Percentiles rank a stretch among this genome's conserved stretches.
Evolutionary conservation across 306 rosid genomes (phyloP).

Genomic region (Erythrophleum fordii): DNA sequence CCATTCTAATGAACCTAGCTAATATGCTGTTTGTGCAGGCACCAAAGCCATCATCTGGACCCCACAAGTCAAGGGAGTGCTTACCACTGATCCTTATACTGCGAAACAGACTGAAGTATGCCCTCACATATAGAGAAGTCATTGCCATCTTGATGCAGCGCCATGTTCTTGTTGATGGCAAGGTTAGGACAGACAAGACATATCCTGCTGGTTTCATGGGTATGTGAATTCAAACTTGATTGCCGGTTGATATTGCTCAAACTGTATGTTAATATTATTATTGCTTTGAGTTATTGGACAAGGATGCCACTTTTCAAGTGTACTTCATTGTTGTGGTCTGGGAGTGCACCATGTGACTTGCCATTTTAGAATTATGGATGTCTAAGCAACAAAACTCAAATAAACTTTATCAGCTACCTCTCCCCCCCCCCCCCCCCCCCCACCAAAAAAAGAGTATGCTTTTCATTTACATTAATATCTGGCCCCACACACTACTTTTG

Average conservation of each 20-base stretch:
- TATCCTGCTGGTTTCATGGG: constrained; percentile 68
- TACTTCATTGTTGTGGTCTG: background rate
- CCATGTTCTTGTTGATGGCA: constrained; percentile 65
- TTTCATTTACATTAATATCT: background rate
- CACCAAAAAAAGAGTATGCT: too few relatives aligned
- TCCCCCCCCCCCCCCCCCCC: too few relatives aligned
- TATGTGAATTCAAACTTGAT: constrained; percentile 14
- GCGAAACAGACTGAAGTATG: constrained; percentile 65
- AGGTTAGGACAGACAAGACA: constrained; percentile 61
- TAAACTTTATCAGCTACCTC: background rate
- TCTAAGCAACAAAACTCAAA: background rate
- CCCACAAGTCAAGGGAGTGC: constrained; percentile 68
- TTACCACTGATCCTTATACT: constrained; percentile 62
- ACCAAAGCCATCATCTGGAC: constrained; percentile 76
- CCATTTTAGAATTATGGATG: background rate
- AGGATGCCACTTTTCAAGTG: background rate
- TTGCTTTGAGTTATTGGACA: background rate
- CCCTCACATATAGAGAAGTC: constrained; percentile 67
- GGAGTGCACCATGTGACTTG: background rate
- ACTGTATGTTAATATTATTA: background rate
- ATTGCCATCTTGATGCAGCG: constrained; percentile 64
- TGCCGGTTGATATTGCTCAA: background rate
- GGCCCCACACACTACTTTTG: background rate
- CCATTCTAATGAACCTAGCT: background rate
- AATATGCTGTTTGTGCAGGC: constrained; percentile 45